These are phyloP conservation scores for Hydnomerulius pinastri DNA, from an alignment of 768 basidiomycete species.

Conservation along the genomic window DNA sequence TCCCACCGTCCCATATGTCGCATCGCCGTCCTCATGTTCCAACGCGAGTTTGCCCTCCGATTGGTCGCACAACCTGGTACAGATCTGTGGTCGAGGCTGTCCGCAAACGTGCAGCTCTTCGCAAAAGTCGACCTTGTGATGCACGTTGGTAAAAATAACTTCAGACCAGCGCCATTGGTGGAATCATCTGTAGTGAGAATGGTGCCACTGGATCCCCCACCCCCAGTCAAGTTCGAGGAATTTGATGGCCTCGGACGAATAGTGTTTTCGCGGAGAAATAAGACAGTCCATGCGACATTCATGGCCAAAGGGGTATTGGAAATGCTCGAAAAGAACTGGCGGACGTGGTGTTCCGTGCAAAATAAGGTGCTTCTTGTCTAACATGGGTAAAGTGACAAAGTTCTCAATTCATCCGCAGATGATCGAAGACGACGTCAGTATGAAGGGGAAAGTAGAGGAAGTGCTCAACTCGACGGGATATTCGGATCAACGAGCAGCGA, in stretches of 20 bases:
- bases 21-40: slow-evolving; percentile 98
- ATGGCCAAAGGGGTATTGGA: slow-evolving; percentile 92
- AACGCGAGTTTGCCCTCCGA: slow-evolving; percentile 95
- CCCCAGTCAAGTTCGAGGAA: slow-evolving; percentile 94
- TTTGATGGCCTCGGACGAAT: slow-evolving; percentile 95
- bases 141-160: slow-evolving; percentile 96
- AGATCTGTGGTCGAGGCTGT: slow-evolving; percentile 88
- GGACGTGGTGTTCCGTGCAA: slow-evolving; percentile 87
- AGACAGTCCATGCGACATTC: slow-evolving; percentile 87
- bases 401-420: slow-evolving; percentile 42
- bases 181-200: slow-evolving; percentile 92
- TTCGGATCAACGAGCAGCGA: slow-evolving; percentile 79
- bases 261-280: slow-evolving; percentile 87
- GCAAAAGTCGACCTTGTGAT: slow-evolving; percentile 95
- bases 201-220: slow-evolving; percentile 91
- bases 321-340: slow-evolving; percentile 92
- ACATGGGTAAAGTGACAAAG: neutral
- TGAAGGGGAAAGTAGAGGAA: slow-evolving; percentile 70
- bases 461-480: slow-evolving; percentile 72
- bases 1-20: slow-evolving; percentile 95
- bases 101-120: slow-evolving; percentile 97
- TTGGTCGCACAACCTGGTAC: slow-evolving; percentile 85
- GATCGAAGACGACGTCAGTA: slow-evolving; percentile 67
- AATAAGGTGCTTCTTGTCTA: slow-evolving; percentile 48
- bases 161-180: slow-evolving; percentile 93